Conservation (phyloP, 192 early-diverging fungal species). For the Entrophospora sp. region DNA sequence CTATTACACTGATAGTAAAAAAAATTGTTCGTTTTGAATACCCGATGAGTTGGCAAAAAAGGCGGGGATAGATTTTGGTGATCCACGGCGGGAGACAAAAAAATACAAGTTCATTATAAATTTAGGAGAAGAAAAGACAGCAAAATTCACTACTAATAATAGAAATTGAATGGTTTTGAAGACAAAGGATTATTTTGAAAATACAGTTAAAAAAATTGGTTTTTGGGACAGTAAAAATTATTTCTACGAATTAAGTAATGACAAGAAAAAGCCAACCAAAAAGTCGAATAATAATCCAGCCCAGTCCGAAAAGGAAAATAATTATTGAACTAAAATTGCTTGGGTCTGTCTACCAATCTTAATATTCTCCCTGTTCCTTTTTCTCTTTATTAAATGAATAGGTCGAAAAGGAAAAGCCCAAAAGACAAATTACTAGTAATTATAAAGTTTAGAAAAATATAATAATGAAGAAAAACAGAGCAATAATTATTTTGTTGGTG, state of each 20-base stretch:
- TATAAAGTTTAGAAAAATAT: too few species aligned
- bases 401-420: too few species aligned
- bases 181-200: not conserved
- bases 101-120: slow-evolving; percentile 10
- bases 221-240: slow-evolving; percentile 6
- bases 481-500: too few species aligned
- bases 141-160: slow-evolving; percentile 15
- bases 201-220: slow-evolving; percentile 12
- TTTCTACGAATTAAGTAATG: not conserved
- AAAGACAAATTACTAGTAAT: too few species aligned
- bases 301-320: not conserved
- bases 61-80: not conserved
- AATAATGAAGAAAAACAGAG: too few species aligned
- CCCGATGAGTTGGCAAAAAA: not conserved
- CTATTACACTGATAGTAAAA: not conserved
- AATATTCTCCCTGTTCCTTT: not conserved
- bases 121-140: slow-evolving; percentile 12
- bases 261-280: not conserved
- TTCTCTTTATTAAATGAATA: not conserved
- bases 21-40: not conserved
- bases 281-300: not conserved
- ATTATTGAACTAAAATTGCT: slow-evolving; percentile 4
- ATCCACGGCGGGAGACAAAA: not conserved
- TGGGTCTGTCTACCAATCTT: not conserved
- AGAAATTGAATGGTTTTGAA: slow-evolving; percentile 9